Base-by-base conservation (phyloP, 2,329 filamentous ascomycete genomes). In the Moelleriella libera region DNA sequence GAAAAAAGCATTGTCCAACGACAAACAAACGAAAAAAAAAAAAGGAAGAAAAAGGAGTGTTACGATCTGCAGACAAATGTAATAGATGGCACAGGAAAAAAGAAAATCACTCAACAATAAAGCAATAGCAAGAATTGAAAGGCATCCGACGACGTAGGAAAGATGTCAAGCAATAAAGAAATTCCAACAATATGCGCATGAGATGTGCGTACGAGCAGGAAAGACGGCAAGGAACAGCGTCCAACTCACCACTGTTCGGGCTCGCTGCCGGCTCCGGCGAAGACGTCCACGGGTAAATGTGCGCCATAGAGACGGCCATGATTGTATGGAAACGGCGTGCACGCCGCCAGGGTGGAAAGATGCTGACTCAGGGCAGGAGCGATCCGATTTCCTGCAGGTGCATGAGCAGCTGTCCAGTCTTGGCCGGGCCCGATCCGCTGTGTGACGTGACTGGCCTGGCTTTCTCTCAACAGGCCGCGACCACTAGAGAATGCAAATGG, bases 231-330 rank as follows among this genome's bases (percentile, higher is more conserved):
- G 12, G 30, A 39, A 40, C 30, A 41, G 41, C 40, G 9, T 5
- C 9, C 45, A 40, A 29, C 45, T 51, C 28, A 49, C 49, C 47
- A 41, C 31, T 40, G 14, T 39, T 10, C 32, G 28, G 30, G n/a
- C 11, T 40, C n/a, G 47, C 43, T 30, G 40, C 14, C 12, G 45
- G 31, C n/a, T 32, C 48, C 42, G 31, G 32, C 21, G 42, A 5
- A 28, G 49, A 37, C 10, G 44, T 42, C 46, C 48, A 46, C 14
- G 48, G 44, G 40, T 45, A 44, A 29, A 46, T 11, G 32, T 46
- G 45, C 2, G 43, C 43, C 32, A 45, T 21, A 14, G 49, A 46
- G 43, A 52, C 42, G 9, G 47, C 44, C 49, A 50, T 52, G 41
- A 40, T 45, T 41, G 40, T 42, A 37, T 9, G 32, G 21, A 10